A percentile compares a stretch with the other conserved stretches of the same genome.
Evolutionary conservation across 2,329 filamentous ascomycete genomes (phyloP).

Genomic region (Chrysoporthe cubensis): DNA sequence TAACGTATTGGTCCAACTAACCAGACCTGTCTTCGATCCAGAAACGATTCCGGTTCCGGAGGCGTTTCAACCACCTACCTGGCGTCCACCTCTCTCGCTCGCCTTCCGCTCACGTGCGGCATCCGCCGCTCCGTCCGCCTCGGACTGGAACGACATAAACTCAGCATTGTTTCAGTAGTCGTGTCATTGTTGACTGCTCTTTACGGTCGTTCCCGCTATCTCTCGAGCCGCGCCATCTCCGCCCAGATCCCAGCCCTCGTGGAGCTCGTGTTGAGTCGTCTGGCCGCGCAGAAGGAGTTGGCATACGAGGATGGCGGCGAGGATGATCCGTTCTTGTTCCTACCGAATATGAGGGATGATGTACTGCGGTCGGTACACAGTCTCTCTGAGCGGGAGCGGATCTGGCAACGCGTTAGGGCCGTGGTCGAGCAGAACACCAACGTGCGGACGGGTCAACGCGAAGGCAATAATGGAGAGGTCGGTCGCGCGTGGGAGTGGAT

Average conservation of each 20-base stretch:
- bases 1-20: constrained; percentile 68
- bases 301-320: constrained; percentile 70
- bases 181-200: constrained; percentile 52
- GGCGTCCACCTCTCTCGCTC: constrained; percentile 87
- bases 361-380: constrained; percentile 82
- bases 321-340: constrained; percentile 79
- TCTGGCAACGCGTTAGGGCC: constrained; percentile 82
- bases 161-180: constrained; percentile 74
- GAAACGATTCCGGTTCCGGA: constrained; percentile 72
- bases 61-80: constrained; percentile 66
- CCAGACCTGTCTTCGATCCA: constrained; percentile 74
- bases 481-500: constrained; percentile 74
- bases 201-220: constrained; percentile 69
- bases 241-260: constrained; percentile 82
- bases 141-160: constrained; percentile 84
- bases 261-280: constrained; percentile 78
- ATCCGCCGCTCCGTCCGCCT: constrained; percentile 77
- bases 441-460: constrained; percentile 74
- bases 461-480: constrained; percentile 68
- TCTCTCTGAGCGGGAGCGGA: constrained; percentile 71
- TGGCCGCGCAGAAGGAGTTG: constrained; percentile 83
- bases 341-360: constrained; percentile 90
- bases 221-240: constrained; percentile 65
- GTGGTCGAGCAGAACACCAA: constrained; percentile 96
- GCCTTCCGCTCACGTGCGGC: constrained; percentile 84